Conservation (phyloP, 176 grass and related monocot genomes). For the Leersia perrieri region DNA sequence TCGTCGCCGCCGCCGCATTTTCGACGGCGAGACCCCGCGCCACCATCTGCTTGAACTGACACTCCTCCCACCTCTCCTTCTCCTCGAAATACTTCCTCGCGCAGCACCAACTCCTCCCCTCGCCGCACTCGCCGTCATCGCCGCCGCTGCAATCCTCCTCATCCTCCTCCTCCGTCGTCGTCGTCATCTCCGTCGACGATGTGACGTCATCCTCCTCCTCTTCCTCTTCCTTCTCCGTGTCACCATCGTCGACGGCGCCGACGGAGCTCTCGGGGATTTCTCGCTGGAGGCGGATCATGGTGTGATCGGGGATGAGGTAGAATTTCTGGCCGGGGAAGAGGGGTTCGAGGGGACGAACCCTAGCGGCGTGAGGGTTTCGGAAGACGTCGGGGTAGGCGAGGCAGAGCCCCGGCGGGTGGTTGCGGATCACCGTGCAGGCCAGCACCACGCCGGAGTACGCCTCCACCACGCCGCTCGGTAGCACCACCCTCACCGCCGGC, state of each 20-base stretch:
- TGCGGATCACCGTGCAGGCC: slow-evolving; percentile 49
- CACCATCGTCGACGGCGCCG: not conserved
- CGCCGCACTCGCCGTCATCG: not conserved
- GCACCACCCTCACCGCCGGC: slow-evolving; percentile 51
- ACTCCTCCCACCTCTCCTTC: slow-evolving; percentile 33
- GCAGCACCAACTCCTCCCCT: not conserved
- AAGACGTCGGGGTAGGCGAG: slow-evolving; percentile 58
- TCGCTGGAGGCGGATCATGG: slow-evolving; percentile 34
- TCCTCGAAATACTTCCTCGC: slow-evolving; percentile 33
- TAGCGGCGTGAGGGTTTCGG: slow-evolving; percentile 48
- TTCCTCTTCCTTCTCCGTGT: too few relatives aligned
- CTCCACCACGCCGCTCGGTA: slow-evolving; percentile 48
- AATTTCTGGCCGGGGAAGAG: slow-evolving; percentile 69
- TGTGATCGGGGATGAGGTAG: slow-evolving; percentile 37
- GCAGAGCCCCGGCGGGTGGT: slow-evolving; percentile 55
- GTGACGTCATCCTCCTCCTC: not conserved
- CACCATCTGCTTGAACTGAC: slow-evolving; percentile 27
- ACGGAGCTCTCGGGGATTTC: slow-evolving; percentile 26
- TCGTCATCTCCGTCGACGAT: not conserved
- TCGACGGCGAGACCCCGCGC: not conserved
- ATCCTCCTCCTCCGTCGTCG: not conserved
- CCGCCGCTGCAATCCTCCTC: not conserved
- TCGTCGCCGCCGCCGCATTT: not conserved
- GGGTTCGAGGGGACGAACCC: slow-evolving; percentile 26
- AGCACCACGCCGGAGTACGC: slow-evolving; percentile 45